phyloP scores from a whole-genome alignment of 2,329 filamentous ascomycete genomes.

The Aschersonia sp. region DNA sequence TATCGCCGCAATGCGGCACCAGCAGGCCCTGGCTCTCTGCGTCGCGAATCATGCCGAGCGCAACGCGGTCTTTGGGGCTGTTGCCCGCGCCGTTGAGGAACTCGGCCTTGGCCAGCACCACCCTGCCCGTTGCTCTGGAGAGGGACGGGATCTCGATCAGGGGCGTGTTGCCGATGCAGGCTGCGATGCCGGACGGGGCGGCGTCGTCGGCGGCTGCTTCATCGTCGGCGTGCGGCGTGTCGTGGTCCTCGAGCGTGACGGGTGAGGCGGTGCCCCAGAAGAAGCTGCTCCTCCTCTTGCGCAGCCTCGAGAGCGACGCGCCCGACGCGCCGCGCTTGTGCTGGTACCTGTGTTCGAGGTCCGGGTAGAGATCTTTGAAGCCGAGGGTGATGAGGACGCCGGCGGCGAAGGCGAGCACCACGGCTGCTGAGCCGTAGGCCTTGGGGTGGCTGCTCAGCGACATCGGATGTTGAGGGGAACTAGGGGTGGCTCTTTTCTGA shows the following conservation, averaged over 20 bases:
- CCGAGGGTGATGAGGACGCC: constrained; percentile 64
- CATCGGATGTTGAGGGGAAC: constrained; percentile 22
- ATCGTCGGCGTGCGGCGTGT: constrained; percentile 13
- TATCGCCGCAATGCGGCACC: constrained; percentile 70
- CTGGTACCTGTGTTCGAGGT: constrained; percentile 53
- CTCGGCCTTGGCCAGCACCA: constrained; percentile 88
- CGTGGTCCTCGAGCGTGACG: constrained; percentile 41
- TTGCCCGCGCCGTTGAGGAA: constrained; percentile 91
- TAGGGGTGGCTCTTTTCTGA: no score
- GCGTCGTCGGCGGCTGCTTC: background rate
- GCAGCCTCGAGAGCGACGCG: background rate
- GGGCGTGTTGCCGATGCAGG: constrained; percentile 86
- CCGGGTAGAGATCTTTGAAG: constrained; percentile 68
- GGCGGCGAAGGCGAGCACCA: constrained; percentile 60
- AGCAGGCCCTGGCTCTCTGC: constrained; percentile 70
- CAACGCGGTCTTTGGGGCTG: constrained; percentile 90
- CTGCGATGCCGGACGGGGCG: constrained; percentile 55
- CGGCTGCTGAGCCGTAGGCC: constrained; percentile 49
- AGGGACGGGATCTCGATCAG: constrained; percentile 76
- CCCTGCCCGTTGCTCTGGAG: constrained; percentile 73
- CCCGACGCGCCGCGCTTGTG: constrained; percentile 15
- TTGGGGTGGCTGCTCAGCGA: constrained; percentile 46
- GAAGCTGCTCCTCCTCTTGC: constrained; percentile 21
- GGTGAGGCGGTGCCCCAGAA: constrained; percentile 26
- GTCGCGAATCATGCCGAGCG: constrained; percentile 71